A percentile compares a stretch with the other conserved stretches of the same genome.
Conservation (phyloP, 2,329 filamentous ascomycete species). For the Septoria petroselini region DNA sequence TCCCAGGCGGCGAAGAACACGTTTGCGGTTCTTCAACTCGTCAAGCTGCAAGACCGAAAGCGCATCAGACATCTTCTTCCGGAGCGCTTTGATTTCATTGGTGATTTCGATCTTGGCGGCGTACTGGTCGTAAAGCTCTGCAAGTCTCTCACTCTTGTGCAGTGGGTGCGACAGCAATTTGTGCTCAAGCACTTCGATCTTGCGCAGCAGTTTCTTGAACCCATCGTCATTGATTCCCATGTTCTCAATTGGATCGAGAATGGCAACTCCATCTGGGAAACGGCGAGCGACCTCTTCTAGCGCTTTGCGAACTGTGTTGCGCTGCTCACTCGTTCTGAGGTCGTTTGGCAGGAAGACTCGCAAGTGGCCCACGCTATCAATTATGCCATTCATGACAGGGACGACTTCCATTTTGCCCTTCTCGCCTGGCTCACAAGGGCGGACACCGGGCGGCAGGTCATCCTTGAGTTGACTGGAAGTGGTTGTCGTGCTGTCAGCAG, state of each 20-base stretch:
- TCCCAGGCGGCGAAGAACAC: constrained; percentile 85
- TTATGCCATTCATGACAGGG: constrained; percentile 78
- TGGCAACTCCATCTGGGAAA: constrained; percentile 87
- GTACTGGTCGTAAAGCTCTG: constrained; percentile 84
- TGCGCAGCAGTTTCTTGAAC: constrained; percentile 86
- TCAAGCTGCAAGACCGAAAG: constrained; percentile 90
- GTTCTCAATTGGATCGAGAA: constrained; percentile 90
- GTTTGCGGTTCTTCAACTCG: constrained; percentile 92
- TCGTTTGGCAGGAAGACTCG: constrained; percentile 80
- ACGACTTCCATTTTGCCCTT: constrained; percentile 75
- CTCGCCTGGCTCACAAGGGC: constrained; percentile 60
- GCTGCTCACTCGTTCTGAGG: constrained; percentile 63
- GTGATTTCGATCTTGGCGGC: constrained; percentile 71
- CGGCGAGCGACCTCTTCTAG: constrained; percentile 77
- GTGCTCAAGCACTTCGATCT: constrained; percentile 96
- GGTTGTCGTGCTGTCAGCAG: constrained; percentile 54
- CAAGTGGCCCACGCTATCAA: constrained; percentile 80
- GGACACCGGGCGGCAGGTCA: constrained; percentile 62
- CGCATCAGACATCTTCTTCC: constrained; percentile 80
- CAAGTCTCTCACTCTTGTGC: constrained; percentile 81
- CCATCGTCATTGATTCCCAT: constrained; percentile 91
- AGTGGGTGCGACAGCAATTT: constrained; percentile 83
- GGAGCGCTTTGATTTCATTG: constrained; percentile 79
- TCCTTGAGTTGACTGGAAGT: constrained; percentile 30
- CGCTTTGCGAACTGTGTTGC: constrained; percentile 64